Evolutionary conservation across 352 stramenopile species (phyloP), one percentile per base, ranked within the genome.

Genomic region (Globisporangium cederbergense): DNA sequence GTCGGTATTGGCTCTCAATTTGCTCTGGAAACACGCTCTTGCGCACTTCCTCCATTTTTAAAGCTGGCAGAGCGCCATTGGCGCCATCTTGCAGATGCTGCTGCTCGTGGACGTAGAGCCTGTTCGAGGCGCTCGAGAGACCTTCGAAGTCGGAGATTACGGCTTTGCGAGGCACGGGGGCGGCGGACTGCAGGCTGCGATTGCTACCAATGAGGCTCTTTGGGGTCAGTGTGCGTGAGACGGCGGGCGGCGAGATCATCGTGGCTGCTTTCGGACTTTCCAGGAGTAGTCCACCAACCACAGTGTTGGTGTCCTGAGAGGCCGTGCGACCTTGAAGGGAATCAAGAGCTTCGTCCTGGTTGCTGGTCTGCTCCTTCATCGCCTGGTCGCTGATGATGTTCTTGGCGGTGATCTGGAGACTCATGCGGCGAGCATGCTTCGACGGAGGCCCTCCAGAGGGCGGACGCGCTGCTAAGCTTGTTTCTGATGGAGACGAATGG

Each of bases 1-100:
- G 72, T 18, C 75, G 79, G 68, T 90, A 93, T 55, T 82, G 60
- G 18, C 61, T 60, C 32, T 72, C 76, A 3, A 91, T 36, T 0
- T 65, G 71, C n/a, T 88, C 80, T 0, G 77, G 72, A 49, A 89
- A 89, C 0, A 70, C 66, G 22, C 78, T 72, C 61, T 83, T 86
- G 0, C 82, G 73, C 6, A 88, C 70, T 6, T 87, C 78, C 58
- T 88, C 76, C 1, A 81, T 62, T 47, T 85, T 87, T 46, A 75
- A 66, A 10, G 60, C 52, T 0, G 77, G 64, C 11, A 77, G 64
- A 20, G 16, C 46, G 36, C 30, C 16, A 66, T 54, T 3, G 60
- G 47, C 14, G 4, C 51, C 62, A 50, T 79, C 62, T 0, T 58
- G 43, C 2, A 73, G 49, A 13, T 76, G 57, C 62, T 80, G 56